These are phyloP conservation scores for Penicillium soppii DNA, from an alignment of 495 filamentous ascomycete species.

Conservation along the genomic window DNA sequence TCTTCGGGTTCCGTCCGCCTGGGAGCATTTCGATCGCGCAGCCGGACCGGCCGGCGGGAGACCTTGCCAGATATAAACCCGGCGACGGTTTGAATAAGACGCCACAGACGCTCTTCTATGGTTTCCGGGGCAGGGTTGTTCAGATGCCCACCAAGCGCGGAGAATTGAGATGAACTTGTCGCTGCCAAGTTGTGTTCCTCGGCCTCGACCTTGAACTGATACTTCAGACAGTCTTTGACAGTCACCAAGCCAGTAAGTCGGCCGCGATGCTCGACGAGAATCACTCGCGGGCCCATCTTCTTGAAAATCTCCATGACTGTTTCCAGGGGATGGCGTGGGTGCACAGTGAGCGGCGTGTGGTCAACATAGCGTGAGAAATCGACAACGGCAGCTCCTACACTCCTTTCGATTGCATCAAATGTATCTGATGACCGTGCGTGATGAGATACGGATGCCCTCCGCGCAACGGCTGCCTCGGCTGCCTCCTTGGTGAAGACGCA, in stretches of 20 bases:
- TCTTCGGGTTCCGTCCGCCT: conserved; percentile 36
- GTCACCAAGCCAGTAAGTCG: conserved; percentile 83
- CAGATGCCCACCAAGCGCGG: conserved; percentile 32
- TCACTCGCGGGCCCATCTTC: conserved; percentile 93
- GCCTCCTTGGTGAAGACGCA: conserved; percentile 78
- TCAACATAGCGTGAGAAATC: conserved; percentile 91
- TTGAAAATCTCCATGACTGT: conserved; percentile 99
- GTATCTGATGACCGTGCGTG: conserved; percentile 50
- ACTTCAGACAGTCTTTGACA: conserved; percentile 96
- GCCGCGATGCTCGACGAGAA: conserved; percentile 89
- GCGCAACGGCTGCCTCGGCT: conserved; percentile 37
- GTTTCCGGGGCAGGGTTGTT: conserved; percentile 24
- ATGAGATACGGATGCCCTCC: conserved; percentile 31
- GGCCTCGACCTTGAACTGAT: conserved; percentile 95
- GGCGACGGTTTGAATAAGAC: conserved; percentile 54
- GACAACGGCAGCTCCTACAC: conserved; percentile 56
- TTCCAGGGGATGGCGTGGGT: conserved; percentile 88
- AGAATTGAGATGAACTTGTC: conserved; percentile 44
- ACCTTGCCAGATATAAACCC: conserved; percentile 20
- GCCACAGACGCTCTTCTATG: conserved; percentile 70
- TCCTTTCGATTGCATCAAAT: conserved; percentile 63
- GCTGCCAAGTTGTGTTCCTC: conserved; percentile 66
- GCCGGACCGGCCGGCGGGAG: conserved; percentile 16
- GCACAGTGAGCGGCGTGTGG: conserved; percentile 84
- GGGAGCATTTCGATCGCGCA: conserved; percentile 50